Percentiles rank a stretch among this genome's conserved stretches.
phyloP scores from a whole-genome alignment of 352 stramenopile species.

The Hyaloperonospora brassicae region DNA sequence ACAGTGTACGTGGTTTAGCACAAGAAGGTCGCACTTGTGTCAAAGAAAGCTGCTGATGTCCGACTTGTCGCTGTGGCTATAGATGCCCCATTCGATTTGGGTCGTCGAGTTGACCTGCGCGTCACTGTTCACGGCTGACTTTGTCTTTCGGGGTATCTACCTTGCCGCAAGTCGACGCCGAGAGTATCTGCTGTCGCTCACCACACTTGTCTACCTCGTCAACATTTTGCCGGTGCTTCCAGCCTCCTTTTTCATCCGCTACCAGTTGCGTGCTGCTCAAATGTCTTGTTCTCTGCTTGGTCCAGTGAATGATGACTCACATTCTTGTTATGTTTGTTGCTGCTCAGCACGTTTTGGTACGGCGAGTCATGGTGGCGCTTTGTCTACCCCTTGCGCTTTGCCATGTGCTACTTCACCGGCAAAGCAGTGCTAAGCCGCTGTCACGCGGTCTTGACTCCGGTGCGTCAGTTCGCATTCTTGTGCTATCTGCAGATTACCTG shows the following conservation, averaged over 20 bases:
- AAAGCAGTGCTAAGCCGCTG: slow-evolving; percentile 71
- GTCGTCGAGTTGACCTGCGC: slow-evolving; percentile 58
- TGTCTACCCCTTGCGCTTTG: slow-evolving; percentile 74
- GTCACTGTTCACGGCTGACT: slow-evolving; percentile 55
- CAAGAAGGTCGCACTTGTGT: too few species aligned
- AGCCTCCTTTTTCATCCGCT: slow-evolving; percentile 58
- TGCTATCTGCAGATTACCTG: slow-evolving; percentile 78
- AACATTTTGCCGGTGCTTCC: slow-evolving; percentile 73
- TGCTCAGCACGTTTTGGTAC: slow-evolving; percentile 66
- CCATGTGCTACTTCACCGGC: slow-evolving; percentile 73
- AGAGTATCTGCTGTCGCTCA: slow-evolving; percentile 59
- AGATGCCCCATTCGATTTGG: slow-evolving; percentile 70
- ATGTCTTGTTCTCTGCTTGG: background rate
- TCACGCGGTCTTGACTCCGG: slow-evolving; percentile 68
- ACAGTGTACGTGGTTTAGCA: slow-evolving; percentile 25
- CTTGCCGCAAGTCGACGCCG: slow-evolving; percentile 48
- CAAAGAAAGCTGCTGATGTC: too few species aligned
- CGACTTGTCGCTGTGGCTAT: slow-evolving; percentile 6
- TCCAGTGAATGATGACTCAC: background rate
- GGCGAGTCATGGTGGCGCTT: slow-evolving; percentile 71
- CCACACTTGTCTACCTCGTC: slow-evolving; percentile 43
- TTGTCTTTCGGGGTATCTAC: slow-evolving; percentile 63
- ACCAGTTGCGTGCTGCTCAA: slow-evolving; percentile 45
- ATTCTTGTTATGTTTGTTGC: background rate
- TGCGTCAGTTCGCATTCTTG: slow-evolving; percentile 71